Evolutionary conservation across 139 green algal species (phyloP).

Genomic region (Coccomyxa sp.): DNA sequence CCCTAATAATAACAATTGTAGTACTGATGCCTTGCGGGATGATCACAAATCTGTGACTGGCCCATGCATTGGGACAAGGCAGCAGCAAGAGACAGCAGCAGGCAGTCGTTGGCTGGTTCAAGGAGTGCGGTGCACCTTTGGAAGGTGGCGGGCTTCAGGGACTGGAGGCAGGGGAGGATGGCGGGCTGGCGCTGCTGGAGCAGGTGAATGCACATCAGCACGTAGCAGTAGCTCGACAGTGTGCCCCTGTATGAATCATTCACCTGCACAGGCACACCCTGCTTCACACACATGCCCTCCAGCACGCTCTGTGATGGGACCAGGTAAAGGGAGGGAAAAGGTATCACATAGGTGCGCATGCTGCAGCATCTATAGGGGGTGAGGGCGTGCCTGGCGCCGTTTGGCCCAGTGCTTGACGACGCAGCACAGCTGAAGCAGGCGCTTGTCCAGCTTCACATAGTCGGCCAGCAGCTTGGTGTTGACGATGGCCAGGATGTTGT

Average conservation of each 20-base stretch:
- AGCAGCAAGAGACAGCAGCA: no score
- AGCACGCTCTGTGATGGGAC: neutral
- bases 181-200: constrained; percentile 71
- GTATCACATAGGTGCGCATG: neutral
- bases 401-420: constrained; percentile 95
- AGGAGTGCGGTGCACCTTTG: constrained; percentile 6
- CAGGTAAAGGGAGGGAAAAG: neutral
- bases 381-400: constrained; percentile 12
- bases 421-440: constrained; percentile 70
- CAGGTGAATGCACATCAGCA: constrained; percentile 87
- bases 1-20: no score
- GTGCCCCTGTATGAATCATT: constrained; percentile 90
- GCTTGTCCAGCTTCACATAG: constrained; percentile 73
- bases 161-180: constrained; percentile 82
- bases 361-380: neutral
- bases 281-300: neutral
- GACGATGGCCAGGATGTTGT: constrained; percentile 83
- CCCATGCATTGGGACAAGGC: no score
- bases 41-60: no score
- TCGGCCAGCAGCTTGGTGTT: constrained; percentile 83
- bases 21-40: no score
- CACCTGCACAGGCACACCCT: constrained; percentile 31
- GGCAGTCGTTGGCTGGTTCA: neutral
- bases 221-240: constrained; percentile 88
- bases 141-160: constrained; percentile 39